These are phyloP conservation scores for Daphne laureola DNA, from an alignment of 441 rosid genomes.

Conservation along the genomic window DNA sequence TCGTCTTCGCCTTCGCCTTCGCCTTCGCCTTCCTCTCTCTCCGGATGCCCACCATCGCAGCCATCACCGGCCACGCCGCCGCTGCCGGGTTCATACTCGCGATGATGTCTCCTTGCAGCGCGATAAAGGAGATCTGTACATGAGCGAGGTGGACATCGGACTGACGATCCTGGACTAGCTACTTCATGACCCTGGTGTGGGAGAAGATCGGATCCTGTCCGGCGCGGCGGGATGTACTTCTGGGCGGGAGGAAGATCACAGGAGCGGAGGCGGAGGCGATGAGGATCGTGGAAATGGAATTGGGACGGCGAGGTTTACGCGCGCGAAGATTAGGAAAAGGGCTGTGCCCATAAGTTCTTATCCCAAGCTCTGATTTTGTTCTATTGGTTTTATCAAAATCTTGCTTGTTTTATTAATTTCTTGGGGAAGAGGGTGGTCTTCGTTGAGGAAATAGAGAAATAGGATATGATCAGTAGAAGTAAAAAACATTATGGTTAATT, in stretches of 20 bases:
- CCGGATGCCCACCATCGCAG: neutral
- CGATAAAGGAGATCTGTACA: slow-evolving; percentile 46
- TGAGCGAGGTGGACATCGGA: slow-evolving; percentile 53
- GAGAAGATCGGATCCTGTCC: slow-evolving; percentile 26
- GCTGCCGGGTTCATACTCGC: slow-evolving; percentile 46
- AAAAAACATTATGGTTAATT: too few relatives aligned
- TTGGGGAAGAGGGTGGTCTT: too few relatives aligned
- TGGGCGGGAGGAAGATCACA: slow-evolving; percentile 32
- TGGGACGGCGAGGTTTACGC: slow-evolving; percentile 41
- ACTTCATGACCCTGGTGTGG: slow-evolving; percentile 22
- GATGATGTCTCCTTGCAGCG: slow-evolving; percentile 34
- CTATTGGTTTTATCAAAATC: neutral
- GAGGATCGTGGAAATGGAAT: slow-evolving; percentile 31
- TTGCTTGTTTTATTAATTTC: too few relatives aligned
- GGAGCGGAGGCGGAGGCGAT: slow-evolving; percentile 40
- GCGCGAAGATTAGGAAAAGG: slow-evolving; percentile 45
- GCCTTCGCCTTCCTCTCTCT: too few relatives aligned
- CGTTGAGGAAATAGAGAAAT: too few relatives aligned
- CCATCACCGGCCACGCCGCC: slow-evolving; percentile 56
- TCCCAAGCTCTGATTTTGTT: slow-evolving; percentile 8
- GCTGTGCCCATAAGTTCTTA: slow-evolving; percentile 29
- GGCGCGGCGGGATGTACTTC: slow-evolving; percentile 32
- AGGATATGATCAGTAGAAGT: too few relatives aligned
- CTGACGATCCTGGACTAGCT: slow-evolving; percentile 39
- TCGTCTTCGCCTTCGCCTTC: too few relatives aligned